These are phyloP conservation scores for Populus pruinosa DNA, from an alignment of 345 rosid species.

Conservation along the genomic window DNA sequence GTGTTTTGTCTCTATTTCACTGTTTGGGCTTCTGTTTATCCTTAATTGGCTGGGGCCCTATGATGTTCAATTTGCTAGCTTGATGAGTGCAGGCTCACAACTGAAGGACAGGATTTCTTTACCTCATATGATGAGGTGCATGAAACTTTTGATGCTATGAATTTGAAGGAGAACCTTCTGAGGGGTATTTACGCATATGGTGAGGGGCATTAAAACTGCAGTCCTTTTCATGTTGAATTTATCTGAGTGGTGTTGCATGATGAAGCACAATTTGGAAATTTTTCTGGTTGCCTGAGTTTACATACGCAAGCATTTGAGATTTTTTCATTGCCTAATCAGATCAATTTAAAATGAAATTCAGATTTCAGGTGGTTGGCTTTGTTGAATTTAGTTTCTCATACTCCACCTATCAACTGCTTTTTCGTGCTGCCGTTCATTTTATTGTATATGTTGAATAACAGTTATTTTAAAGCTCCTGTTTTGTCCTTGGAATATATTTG, in stretches of 20 bases:
- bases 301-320: no score
- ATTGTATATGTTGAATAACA: neutral
- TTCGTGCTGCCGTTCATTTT: neutral
- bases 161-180: constrained; percentile 62
- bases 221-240: neutral
- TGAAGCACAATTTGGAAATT: neutral
- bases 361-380: neutral
- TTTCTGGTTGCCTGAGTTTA: neutral
- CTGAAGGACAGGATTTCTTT: constrained; percentile 63
- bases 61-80: neutral
- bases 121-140: constrained; percentile 67
- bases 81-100: constrained; percentile 37
- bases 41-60: neutral
- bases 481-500: neutral
- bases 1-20: neutral
- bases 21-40: neutral
- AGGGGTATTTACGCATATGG: constrained; percentile 93
- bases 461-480: neutral
- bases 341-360: neutral
- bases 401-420: neutral
- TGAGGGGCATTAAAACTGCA: constrained; percentile 22
- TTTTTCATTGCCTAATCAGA: neutral
- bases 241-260: neutral
- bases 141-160: constrained; percentile 82
- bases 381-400: neutral